Base-by-base conservation (phyloP, 176 grass and related monocot genomes). In the Rhipidocladum racemiflorum region DNA sequence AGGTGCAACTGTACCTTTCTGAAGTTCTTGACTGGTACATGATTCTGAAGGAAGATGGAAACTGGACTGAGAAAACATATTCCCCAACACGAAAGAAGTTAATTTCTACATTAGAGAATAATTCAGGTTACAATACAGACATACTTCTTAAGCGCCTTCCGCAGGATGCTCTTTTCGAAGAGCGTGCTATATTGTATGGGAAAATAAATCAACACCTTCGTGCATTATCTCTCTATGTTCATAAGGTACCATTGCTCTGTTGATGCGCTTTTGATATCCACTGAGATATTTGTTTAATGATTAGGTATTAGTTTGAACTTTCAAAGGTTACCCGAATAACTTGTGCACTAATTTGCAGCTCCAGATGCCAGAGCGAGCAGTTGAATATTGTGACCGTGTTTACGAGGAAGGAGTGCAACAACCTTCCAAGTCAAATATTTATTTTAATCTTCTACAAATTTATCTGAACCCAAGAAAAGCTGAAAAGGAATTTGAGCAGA, bases 1-100 rank as follows among this genome's bases (percentile, higher is more conserved):
- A 99, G 96, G 92, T 99, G 53, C 96, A 99, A 95, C 83, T 93
- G 53, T 99, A 99, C 85, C 87, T 99, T 80, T 99, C 96, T 84
- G 96, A 99, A 85, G 96, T 99, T 68, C 56, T 99, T 76, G 96
- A 95, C 71, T 91, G 96, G 90, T 83, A 90, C 80, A 95, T 83
- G 83, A 87, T 74, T 88, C 76, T 99, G 65, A 93, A 93, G 85
- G 92, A 93, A 76, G 85, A 99, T 77, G 81, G 90, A 73, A 99
- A 85, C 56, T 99, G 96, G 96, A 91, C 83, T 36, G 96, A 99
- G 80, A 95, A 85, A 90, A 89, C 85, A 45, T 91, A 91, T 74
- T 95, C 87, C 20, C 87, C 92, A 80, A 95, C 96, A 44, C 89
- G 96, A 60, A 93, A 88, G 81, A 99, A 99, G 76, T 90, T 99